Conservation (phyloP, 1,139 yeast genomes). For the Zygosaccharomyces pseudobailii region DNA sequence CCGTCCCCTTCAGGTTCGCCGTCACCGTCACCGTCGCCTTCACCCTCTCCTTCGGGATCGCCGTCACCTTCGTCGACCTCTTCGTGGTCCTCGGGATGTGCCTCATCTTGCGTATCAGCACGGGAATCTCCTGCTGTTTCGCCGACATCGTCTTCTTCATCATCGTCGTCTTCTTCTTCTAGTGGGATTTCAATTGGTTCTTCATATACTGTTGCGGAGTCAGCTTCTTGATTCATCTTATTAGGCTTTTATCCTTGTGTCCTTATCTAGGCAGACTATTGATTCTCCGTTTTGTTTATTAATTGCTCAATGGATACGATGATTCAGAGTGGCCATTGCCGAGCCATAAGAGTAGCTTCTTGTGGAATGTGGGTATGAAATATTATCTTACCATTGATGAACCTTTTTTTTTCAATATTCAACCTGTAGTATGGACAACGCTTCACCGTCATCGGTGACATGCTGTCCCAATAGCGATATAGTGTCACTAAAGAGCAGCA, state of each 20-base stretch:
- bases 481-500: too few species aligned
- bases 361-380: neutral
- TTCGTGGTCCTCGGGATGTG: conserved; percentile 9
- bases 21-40: conserved; percentile 5
- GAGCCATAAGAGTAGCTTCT: neutral
- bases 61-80: neutral
- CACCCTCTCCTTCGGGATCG: conserved; percentile 4
- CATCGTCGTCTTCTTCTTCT: conserved; percentile 17
- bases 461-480: neutral
- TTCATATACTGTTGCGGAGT: conserved; percentile 16
- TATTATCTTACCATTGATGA: neutral
- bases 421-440: neutral
- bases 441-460: neutral
- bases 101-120: conserved; percentile 3
- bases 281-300: neutral
- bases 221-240: conserved; percentile 11
- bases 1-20: neutral
- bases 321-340: neutral
- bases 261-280: neutral
- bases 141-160: conserved; percentile 10
- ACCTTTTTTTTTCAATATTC: neutral
- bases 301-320: neutral
- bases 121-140: conserved; percentile 5
- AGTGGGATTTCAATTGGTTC: conserved; percentile 19
- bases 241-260: neutral